Evolutionary conservation across 257 asterid species (phyloP), one percentile per base, ranked within the genome.

Genomic region (Ligustrum vulgare): DNA sequence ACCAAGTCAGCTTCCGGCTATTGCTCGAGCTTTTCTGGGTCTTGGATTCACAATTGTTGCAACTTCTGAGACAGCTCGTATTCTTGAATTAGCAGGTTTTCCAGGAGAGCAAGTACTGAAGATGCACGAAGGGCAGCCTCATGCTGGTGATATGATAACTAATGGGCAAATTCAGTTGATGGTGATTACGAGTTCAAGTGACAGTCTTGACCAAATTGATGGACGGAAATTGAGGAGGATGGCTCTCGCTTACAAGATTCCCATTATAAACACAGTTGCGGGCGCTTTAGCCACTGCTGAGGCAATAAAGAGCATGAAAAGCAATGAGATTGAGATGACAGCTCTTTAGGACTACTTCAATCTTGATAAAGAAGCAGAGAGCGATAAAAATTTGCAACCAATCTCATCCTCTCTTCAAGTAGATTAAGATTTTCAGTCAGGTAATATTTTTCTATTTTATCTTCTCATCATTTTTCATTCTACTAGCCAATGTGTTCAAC

Each of bases 241-340:
- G 98, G 99, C 98, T 7, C 96, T 95, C 1, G 84, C 97, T 4
- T 90, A 93, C 78, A 95, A 95, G 91, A 86, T 93, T 77, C 99
- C 98, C 1, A 88, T 94, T n/a, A 88, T 95, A 54, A 95, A 98
- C 1, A 95, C 99, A 5, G 91, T 91, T 20, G 97, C 97, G 0
- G 99, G 98, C n/a, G 98, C 94, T 15, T 65, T 93, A 89, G 99
- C 99, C 12, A 91, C 99, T 1, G 98, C 99, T 0, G 94, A 84
- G 74, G 97, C 99, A 4, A 93, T 95, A 33, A 93, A 83, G 88
- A 93, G 98, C 91, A 77, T 95, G 86, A 88, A 83, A 72, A 58
- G 84, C 77, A 95, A 81, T 77, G 88, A 91, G 87, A 89, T 95
- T 68, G 91, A 93, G 78, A 89, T 93, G 97, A 16, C 84, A 13